phyloP scores from a whole-genome alignment of 768 basidiomycete genomes.

The Lactarius akahatsu region DNA sequence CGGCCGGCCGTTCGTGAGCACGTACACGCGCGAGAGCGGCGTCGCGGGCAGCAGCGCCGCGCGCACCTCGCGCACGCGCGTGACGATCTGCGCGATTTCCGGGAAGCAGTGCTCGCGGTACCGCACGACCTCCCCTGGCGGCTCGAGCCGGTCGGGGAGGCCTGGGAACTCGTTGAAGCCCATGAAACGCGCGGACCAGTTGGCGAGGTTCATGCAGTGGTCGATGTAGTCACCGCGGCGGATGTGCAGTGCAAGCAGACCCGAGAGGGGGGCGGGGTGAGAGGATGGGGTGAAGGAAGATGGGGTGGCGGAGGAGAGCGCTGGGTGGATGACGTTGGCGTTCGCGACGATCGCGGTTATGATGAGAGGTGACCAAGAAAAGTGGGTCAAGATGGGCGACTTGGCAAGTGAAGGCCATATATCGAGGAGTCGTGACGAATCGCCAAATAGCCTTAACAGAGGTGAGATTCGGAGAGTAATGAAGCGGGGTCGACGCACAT shows the following conservation, averaged over 20 bases:
- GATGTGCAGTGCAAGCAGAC: conserved; percentile 49
- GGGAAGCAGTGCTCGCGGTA: conserved; percentile 46
- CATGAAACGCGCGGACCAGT: conserved; percentile 38
- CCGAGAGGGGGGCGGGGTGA: conserved; percentile 34
- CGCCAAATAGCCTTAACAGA: conserved; percentile 37
- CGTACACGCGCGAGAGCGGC: conserved; percentile 41
- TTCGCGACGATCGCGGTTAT: conserved; percentile 37
- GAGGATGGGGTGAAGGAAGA: conserved; percentile 6
- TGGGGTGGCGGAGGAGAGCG: conserved; percentile 9
- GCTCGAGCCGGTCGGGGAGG: conserved; percentile 40
- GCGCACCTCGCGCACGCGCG: conserved; percentile 39
- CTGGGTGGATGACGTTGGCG: conserved; percentile 29
- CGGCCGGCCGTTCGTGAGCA: conserved; percentile 47
- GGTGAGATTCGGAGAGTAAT: not conserved
- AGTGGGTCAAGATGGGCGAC: conserved; percentile 40
- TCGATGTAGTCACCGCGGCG: conserved; percentile 48
- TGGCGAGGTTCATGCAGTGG: conserved; percentile 45
- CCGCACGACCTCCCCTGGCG: conserved; percentile 31
- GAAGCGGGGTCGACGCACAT: conserved; percentile 34
- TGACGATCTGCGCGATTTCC: conserved; percentile 41
- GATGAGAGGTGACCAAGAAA: conserved; percentile 42
- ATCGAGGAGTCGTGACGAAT: conserved; percentile 36
- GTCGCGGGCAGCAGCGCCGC: conserved; percentile 27
- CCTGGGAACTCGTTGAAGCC: conserved; percentile 46
- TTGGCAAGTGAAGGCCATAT: conserved; percentile 37